Evolutionary conservation across 257 asterid species (phyloP), one percentile per base, ranked within the genome.

Genomic region (Capsicum rhomboideum): DNA sequence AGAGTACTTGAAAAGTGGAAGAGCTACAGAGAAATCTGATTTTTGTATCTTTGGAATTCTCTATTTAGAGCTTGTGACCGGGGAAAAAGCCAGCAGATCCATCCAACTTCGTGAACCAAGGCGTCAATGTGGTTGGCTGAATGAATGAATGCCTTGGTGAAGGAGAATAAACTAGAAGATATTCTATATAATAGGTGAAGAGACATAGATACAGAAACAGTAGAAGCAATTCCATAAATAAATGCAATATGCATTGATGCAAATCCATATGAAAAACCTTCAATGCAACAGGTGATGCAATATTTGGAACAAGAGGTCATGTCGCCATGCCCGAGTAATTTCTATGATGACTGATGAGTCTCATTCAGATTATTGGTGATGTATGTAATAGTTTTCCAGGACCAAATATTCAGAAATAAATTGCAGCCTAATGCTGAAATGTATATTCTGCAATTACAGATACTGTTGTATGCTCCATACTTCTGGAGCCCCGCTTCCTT

Each of bases 11-110:
- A 98, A 96, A 85, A 94, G 97, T 82, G 99, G 99, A 85, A 88
- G 97, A 77, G 98, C 98, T 23, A 94, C 99, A 0, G 99, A 91
- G 84, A 96, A 92, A 85, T 89, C 99, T 0, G 99, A 96, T 44
- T 93, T 96, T 21, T 96, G 94, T 86, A 94, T 98, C 91, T 96
- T 93, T 13, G 99, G 99, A 18, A 98, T 96, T 79, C 90, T 96
- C 53, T 86, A 94, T 12, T 84, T 96, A 79, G 99, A 96, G 79
- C 97, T 96, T n/a, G 94, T 96, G 8, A 96, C 99, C 0, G n/a
- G 99, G 99, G n/a, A 96, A 93, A 87, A 81, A 98, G 66, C 99
- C 99, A 7, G 93, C 97, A 2, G 98, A 96, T 89, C 96, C 98
- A 18, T 68, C 93, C 37, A 31, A 31, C 37, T 96, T 96, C 2